Percentiles rank a stretch among this genome's conserved stretches.
phyloP scores from a whole-genome alignment of 495 filamentous ascomycete genomes.

The Penicillium egyptiacum region DNA sequence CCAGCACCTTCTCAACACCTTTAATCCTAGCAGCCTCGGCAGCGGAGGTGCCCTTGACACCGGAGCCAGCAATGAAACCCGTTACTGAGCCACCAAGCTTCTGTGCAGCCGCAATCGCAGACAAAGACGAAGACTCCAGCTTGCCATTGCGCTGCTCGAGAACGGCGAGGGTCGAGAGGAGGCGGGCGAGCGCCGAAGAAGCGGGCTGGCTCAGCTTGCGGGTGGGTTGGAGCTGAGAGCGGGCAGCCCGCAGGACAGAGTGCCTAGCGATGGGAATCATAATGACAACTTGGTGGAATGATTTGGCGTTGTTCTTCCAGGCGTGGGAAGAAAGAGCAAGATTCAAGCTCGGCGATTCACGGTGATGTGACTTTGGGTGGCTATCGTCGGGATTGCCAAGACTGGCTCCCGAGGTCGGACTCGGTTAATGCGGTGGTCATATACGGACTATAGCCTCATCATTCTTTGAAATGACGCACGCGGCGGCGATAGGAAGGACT shows the following conservation, averaged over 20 bases:
- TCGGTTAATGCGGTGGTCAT: slow-evolving; percentile 41
- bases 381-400: slow-evolving; percentile 35
- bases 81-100: slow-evolving; percentile 85
- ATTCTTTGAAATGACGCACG: slow-evolving; percentile 13
- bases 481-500: background rate
- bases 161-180: slow-evolving; percentile 85
- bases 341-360: slow-evolving; percentile 31
- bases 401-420: slow-evolving; percentile 42
- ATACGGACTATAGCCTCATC: slow-evolving; percentile 25
- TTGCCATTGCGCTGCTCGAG: slow-evolving; percentile 93
- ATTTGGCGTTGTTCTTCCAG: slow-evolving; percentile 14
- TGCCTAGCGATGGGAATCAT: slow-evolving; percentile 48
- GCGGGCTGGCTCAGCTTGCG: slow-evolving; percentile 35
- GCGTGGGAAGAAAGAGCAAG: slow-evolving; percentile 19
- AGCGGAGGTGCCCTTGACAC: slow-evolving; percentile 70
- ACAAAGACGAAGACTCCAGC: slow-evolving; percentile 77
- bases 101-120: slow-evolving; percentile 81
- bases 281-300: slow-evolving; percentile 14
- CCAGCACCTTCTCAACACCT: slow-evolving; percentile 87
- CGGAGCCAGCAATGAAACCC: slow-evolving; percentile 83
- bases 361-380: slow-evolving; percentile 31
- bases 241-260: slow-evolving; percentile 51
- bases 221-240: slow-evolving; percentile 40
- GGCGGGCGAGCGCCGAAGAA: slow-evolving; percentile 57
- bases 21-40: slow-evolving; percentile 85